Evolutionary conservation across 78 protist species (phyloP).

Genomic region (Capsaspora owczarzaki): DNA sequence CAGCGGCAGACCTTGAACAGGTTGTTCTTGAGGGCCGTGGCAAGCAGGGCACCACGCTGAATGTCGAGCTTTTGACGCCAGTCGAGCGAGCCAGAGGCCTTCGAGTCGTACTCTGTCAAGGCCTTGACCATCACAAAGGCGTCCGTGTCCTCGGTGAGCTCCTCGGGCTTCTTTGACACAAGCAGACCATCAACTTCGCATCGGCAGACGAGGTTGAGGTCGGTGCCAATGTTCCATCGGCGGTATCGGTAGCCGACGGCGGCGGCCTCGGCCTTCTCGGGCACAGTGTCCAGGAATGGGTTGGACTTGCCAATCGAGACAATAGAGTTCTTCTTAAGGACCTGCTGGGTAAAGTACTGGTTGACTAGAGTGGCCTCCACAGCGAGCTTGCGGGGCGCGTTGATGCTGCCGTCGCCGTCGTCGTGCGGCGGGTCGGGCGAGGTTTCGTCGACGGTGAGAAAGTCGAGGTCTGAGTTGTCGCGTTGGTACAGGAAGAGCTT

Average conservation of each 20-base stretch:
- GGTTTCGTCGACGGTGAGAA: conserved; percentile 60
- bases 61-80: conserved; percentile 42
- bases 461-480: conserved; percentile 39
- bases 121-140: conserved; percentile 19
- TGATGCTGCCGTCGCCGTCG: conserved; percentile 54
- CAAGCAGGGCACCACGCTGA: conserved; percentile 70
- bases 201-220: conserved; percentile 37
- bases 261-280: conserved; percentile 37
- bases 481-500: conserved; percentile 70
- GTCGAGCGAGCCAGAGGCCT: conserved; percentile 4
- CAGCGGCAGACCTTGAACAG: conserved; percentile 38
- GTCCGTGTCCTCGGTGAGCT: not conserved
- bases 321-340: not conserved
- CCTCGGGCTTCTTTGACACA: not conserved
- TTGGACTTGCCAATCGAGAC: too few species aligned
- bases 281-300: conserved; percentile 56
- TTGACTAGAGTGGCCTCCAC: conserved; percentile 71
- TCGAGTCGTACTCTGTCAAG: conserved; percentile 40
- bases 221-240: conserved; percentile 63
- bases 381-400: conserved; percentile 36
- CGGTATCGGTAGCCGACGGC: conserved; percentile 59
- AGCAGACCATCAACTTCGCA: conserved; percentile 24
- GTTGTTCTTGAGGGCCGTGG: conserved; percentile 76
- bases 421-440: conserved; percentile 39
- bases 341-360: conserved; percentile 26